Evolutionary conservation across 202 grass and related monocot genomes (phyloP), one percentile per base, ranked within the genome.

Genomic region (Setaria viridis): DNA sequence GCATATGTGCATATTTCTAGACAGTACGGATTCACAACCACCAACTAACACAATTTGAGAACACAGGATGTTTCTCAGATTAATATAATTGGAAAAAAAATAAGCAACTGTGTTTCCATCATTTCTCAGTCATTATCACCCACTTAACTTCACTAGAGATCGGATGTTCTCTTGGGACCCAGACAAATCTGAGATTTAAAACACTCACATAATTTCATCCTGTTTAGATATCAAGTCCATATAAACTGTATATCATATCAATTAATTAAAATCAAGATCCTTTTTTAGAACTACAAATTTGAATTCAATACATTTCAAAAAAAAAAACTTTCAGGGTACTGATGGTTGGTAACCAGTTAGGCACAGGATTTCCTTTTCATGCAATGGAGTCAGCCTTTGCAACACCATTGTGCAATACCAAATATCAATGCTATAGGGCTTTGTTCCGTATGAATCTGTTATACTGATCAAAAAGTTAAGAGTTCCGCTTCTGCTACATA

Each of bases 361-460:
- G n/a, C 25, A 33, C 1, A 30, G 2, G 12, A 2, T 48, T 71
- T 73, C 3, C 20, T 32, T 72, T 15, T 73, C 6, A 33, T 50
- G 48, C 70, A 11, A 53, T 50, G 6, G 21, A 21, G 6, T 9
- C 11, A 50, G 11, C 20, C 41, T 25, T 29, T 71, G 45, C 15
- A 35, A 51, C 15, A 35, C 13, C 13, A 73, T 17, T 30, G 3
- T 33, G 7, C 19, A 54, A 35, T 37, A 74, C 49, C 47, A 73
- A 17, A 64, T 79, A 9, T 65, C 34, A 45, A 51, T 70, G 45
- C 8, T 53, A 72, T 43, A 81, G 7, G 9, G 29, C 19, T 41
- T 37, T 63, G 43, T 48, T 88, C 77, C 19, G 15, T 65, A 78
- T 60, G 63, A 83, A 63, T 20, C 1, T 64, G 37, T 21, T 72